Base-by-base conservation (phyloP, 345 rosid genomes). In the Schrenkiella parvula region DNA sequence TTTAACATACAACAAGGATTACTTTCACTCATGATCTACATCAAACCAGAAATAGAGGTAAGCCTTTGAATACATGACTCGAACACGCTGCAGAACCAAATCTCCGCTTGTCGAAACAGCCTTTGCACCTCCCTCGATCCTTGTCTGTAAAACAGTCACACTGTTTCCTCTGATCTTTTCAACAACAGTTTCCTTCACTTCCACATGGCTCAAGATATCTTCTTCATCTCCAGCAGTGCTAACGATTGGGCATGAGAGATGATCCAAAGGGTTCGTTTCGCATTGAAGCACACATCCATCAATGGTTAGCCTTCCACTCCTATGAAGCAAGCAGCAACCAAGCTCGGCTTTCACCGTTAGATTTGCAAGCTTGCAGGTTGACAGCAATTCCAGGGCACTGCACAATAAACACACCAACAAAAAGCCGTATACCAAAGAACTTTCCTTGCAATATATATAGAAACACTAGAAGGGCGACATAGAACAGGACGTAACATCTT, bases 261-360 rank as follows among this genome's bases (percentile, higher is more conserved):
- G 83, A 79, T 95, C 99, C 74, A 95, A 67, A 21, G 99, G 97
- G 71, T 85, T 82, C 0, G 91, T 72, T 48, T 89, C 96, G 12
- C 98, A 91, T 61, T 89, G 98, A 52, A 95, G 92, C 25, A 95
- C 71, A 69, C 99, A 95, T n/a, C 88, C 86, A 44, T 95, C 98
- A 26, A 91, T 85, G n/a, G 83, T 91, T 48, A 89, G 75, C 80
- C 88, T 88, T 73, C 99, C 99, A 70, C 90, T 88, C 81, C 92
- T 76, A 46, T 91, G 98, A 50, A 88, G 96, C 85, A 91, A 83
- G 79, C 98, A 95, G 84, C 96, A 88, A 4, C 99, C 99, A 0
- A 95, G 96, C 85, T 89, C 99, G 5, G 93, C 90, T 80, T 80
- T 87, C 73, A 95, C 92, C 0, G 93, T 91, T 72, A 95, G 68